A percentile compares a stretch with the other conserved stretches of the same genome.
Evolutionary conservation across 257 asterid genomes (phyloP).

Genomic region (Mentha longifolia): DNA sequence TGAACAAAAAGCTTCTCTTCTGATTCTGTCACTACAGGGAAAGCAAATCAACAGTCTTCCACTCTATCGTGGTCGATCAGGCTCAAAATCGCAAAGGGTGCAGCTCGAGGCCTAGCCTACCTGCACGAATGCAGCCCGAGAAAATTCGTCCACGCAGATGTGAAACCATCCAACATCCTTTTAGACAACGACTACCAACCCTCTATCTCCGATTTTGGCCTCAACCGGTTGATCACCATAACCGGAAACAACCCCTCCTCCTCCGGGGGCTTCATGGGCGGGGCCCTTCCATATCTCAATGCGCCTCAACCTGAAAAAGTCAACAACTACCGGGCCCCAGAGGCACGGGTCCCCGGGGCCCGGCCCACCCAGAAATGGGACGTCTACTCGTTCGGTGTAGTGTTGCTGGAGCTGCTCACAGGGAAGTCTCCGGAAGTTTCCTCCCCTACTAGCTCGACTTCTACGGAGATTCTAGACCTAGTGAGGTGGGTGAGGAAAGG

Average conservation of each 20-base stretch:
- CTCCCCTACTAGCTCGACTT: slow-evolving; percentile 64
- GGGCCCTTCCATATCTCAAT: slow-evolving; percentile 77
- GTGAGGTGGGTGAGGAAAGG: slow-evolving; percentile 93
- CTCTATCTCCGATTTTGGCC: slow-evolving; percentile 80
- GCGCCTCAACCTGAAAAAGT: slow-evolving; percentile 57
- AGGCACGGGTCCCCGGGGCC: slow-evolving; percentile 60
- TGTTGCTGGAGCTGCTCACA: slow-evolving; percentile 74
- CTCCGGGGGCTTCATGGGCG: slow-evolving; percentile 90
- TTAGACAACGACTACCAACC: slow-evolving; percentile 81
- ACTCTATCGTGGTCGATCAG: slow-evolving; percentile 74
- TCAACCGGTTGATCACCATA: slow-evolving; percentile 83
- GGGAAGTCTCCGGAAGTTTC: slow-evolving; percentile 88
- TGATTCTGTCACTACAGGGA: slow-evolving; percentile 49
- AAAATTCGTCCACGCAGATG: slow-evolving; percentile 83
- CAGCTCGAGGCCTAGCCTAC: slow-evolving; percentile 84
- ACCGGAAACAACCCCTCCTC: slow-evolving; percentile 85
- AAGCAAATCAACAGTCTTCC: slow-evolving; percentile 64
- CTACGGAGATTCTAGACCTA: slow-evolving; percentile 67
- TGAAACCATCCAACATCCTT: slow-evolving; percentile 90
- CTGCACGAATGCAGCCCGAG: slow-evolving; percentile 96
- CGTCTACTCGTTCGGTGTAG: slow-evolving; percentile 86
- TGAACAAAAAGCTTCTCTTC: slow-evolving; percentile 12
- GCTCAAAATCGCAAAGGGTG: slow-evolving; percentile 70
- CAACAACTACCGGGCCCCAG: slow-evolving; percentile 80
- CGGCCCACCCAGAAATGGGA: slow-evolving; percentile 98